Evolutionary conservation across 352 stramenopile genomes (phyloP).

Genomic region (Blastocystis sp.): DNA sequence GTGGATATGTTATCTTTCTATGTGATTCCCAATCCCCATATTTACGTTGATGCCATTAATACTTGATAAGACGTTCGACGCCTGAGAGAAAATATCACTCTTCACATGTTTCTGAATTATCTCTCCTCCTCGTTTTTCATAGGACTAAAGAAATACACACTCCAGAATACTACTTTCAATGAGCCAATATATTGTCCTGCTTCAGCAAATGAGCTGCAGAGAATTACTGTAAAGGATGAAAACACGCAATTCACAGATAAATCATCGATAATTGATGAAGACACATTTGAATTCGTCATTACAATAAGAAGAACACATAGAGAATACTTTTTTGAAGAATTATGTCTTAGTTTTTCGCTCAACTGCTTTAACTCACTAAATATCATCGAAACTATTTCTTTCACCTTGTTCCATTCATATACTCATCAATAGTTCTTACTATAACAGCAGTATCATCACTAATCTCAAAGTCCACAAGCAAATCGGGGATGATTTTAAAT

Average conservation of each 20-base stretch:
- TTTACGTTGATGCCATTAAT: conserved; percentile 38
- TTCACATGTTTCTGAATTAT: conserved; percentile 27
- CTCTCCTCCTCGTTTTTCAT: conserved; percentile 34
- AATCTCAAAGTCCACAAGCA: conserved; percentile 40
- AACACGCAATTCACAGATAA: conserved; percentile 2
- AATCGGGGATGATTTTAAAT: not conserved
- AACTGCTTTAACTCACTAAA: not conserved
- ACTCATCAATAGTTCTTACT: conserved; percentile 15
- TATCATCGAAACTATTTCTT: not conserved
- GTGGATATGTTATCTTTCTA: not conserved
- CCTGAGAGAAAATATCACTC: not conserved
- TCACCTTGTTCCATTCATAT: conserved; percentile 28
- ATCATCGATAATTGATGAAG: not conserved
- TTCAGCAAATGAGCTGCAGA: conserved; percentile 3
- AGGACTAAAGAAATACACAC: not conserved
- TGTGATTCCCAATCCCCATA: not conserved
- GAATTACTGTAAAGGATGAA: not conserved
- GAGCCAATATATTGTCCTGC: not conserved
- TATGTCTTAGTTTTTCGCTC: not conserved
- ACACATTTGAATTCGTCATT: not conserved
- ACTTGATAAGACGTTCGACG: not conserved
- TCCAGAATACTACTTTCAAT: not conserved
- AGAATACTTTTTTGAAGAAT: not conserved
- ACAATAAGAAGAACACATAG: conserved; percentile 1
- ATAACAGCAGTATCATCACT: not conserved